These are phyloP conservation scores for Myrica gale DNA, from an alignment of 306 rosid genomes.

Conservation along the genomic window DNA sequence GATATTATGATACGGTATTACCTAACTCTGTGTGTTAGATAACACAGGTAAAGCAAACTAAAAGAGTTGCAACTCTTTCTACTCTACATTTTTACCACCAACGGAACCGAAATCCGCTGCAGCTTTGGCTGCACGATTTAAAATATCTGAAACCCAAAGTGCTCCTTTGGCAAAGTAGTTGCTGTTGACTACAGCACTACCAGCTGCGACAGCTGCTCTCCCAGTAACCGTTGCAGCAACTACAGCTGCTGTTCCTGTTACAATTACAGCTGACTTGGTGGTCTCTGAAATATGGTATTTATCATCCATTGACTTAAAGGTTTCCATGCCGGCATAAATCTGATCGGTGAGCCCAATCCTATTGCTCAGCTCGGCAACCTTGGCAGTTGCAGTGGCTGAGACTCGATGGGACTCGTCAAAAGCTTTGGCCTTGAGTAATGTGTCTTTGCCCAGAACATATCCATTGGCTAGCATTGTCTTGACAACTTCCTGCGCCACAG, in stretches of 20 bases:
- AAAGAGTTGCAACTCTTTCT: neutral
- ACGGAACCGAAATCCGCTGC: constrained; percentile 59
- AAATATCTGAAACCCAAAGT: constrained; percentile 59
- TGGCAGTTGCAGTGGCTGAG: constrained; percentile 77
- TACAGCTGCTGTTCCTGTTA: constrained; percentile 79
- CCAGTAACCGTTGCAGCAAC: constrained; percentile 67
- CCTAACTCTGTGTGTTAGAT: constrained; percentile 5
- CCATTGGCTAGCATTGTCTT: constrained; percentile 91
- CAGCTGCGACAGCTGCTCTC: constrained; percentile 69
- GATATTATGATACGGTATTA: no score
- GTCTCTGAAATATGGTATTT: constrained; percentile 70
- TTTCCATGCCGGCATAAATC: constrained; percentile 61
- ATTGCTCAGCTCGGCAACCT: constrained; percentile 62
- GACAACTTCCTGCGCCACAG: constrained; percentile 71
- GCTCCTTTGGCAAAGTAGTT: constrained; percentile 90
- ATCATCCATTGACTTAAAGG: constrained; percentile 70
- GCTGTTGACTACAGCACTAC: constrained; percentile 71
- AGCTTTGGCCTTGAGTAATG: constrained; percentile 74
- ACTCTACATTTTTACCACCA: constrained; percentile 17
- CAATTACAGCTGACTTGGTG: constrained; percentile 65
- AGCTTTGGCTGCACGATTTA: constrained; percentile 61
- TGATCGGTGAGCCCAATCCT: constrained; percentile 71
- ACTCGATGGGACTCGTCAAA: constrained; percentile 70
- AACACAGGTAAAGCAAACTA: neutral
- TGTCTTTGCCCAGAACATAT: constrained; percentile 76